A percentile compares a stretch with the other conserved stretches of the same genome.
Conservation (phyloP, 805 yeast species). For the Debaryomyces tyrocola region DNA sequence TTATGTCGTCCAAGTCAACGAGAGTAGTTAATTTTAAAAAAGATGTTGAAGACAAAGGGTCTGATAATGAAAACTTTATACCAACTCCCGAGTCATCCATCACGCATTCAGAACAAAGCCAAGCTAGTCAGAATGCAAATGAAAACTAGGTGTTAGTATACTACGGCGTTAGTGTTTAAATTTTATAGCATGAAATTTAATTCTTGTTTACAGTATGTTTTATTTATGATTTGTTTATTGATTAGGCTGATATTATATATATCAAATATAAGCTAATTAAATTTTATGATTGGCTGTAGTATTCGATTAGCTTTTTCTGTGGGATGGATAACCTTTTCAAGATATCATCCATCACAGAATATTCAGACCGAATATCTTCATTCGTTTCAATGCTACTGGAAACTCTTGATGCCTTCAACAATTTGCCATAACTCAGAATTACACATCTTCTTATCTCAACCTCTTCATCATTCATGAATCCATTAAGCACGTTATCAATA, state of each 20-base stretch:
- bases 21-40: slow-evolving; percentile 9
- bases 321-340: slow-evolving; percentile 39
- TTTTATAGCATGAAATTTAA: background rate
- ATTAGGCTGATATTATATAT: background rate
- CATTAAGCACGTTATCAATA: slow-evolving; percentile 30
- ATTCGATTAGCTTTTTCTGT: slow-evolving; percentile 48
- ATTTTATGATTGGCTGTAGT: slow-evolving; percentile 31
- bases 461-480: slow-evolving; percentile 25
- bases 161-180: no score
- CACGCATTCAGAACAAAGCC: slow-evolving; percentile 9
- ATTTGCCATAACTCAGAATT: slow-evolving; percentile 38
- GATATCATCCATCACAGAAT: slow-evolving; percentile 21
- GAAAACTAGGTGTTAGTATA: no score
- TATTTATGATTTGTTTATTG: background rate
- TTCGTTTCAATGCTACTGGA: slow-evolving; percentile 14
- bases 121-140: background rate
- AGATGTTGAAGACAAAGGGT: slow-evolving; percentile 4
- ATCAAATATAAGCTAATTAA: slow-evolving; percentile 1
- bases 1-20: slow-evolving; percentile 10
- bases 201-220: background rate
- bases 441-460: slow-evolving; percentile 40
- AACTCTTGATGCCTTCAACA: slow-evolving; percentile 21
- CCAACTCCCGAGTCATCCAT: slow-evolving; percentile 18
- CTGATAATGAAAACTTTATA: slow-evolving; percentile 9
- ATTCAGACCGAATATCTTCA: slow-evolving; percentile 5